Percentiles rank a stretch among this genome's conserved stretches.
These are phyloP conservation scores for Malassezia arunalokei DNA, from an alignment of 1,284 basidiomycete species.

Conservation along the genomic window DNA sequence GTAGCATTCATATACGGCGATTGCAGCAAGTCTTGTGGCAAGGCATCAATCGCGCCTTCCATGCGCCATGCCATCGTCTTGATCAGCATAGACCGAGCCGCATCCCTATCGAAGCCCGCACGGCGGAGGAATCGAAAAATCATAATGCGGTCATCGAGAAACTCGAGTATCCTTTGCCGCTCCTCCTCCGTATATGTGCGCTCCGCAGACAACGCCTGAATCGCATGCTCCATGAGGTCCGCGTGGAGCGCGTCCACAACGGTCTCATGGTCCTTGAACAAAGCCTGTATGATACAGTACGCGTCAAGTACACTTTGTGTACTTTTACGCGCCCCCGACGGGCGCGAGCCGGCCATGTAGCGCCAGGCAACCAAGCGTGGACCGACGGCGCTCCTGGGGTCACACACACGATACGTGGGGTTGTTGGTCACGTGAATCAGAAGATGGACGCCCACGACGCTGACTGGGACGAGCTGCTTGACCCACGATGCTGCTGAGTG, in stretches of 20 bases:
- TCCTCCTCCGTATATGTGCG: slow-evolving; percentile 1
- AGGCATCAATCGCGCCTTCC: slow-evolving; percentile 8
- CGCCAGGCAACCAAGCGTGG: too few species aligned
- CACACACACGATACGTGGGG: not conserved
- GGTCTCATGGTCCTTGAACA: not conserved
- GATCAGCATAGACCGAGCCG: not conserved
- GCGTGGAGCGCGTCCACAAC: slow-evolving; percentile 1
- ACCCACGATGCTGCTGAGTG: not conserved
- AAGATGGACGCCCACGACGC: too few species aligned
- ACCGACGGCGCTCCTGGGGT: not conserved
- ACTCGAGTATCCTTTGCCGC: slow-evolving; percentile 1
- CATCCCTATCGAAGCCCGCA: not conserved
- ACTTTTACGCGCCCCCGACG: not conserved
- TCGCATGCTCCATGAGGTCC: slow-evolving; percentile 1
- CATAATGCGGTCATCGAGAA: slow-evolving; percentile 5
- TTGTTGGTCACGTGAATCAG: not conserved
- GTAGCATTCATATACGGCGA: slow-evolving; percentile 14
- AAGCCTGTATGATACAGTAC: not conserved
- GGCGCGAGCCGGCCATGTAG: not conserved
- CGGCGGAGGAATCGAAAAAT: slow-evolving; percentile 13
- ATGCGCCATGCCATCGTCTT: slow-evolving; percentile 11
- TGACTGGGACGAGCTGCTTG: not conserved
- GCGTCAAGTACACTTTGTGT: not conserved
- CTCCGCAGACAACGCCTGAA: not conserved
- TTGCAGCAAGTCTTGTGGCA: slow-evolving; percentile 10